These are phyloP conservation scores for Zoysia japonica DNA, from an alignment of 176 grass and related monocot genomes.

Conservation along the genomic window DNA sequence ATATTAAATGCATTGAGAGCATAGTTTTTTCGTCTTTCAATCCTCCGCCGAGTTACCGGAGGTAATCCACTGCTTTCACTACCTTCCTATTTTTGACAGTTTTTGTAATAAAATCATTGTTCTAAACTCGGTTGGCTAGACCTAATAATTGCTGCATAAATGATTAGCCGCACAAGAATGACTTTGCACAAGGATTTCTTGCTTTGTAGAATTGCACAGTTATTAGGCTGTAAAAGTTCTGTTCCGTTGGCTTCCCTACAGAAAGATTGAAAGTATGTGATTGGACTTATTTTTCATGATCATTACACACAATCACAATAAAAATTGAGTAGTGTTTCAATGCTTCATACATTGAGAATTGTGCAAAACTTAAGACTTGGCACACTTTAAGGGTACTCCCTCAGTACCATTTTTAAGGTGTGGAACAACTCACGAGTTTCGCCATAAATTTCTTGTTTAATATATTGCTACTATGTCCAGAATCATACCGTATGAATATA, in stretches of 20 bases:
- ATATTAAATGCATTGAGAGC: slow-evolving; percentile 81
- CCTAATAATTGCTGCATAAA: not conserved
- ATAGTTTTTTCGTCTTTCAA: slow-evolving; percentile 94
- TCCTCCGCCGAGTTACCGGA: slow-evolving; percentile 92
- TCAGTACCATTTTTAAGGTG: too few relatives aligned
- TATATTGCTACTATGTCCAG: too few relatives aligned
- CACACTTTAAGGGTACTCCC: too few relatives aligned
- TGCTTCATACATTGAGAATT: too few relatives aligned
- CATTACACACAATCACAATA: not conserved
- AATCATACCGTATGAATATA: too few relatives aligned
- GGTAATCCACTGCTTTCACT: slow-evolving; percentile 41
- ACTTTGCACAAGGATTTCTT: not conserved
- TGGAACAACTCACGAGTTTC: too few relatives aligned
- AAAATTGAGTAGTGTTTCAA: too few relatives aligned
- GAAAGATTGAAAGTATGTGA: not conserved
- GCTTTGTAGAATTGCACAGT: not conserved
- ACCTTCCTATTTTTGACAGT: not conserved
- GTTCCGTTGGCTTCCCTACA: not conserved
- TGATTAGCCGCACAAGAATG: not conserved
- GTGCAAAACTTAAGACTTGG: too few relatives aligned
- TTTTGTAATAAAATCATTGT: not conserved
- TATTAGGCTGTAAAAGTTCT: slow-evolving; percentile 8
- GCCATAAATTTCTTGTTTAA: too few relatives aligned
- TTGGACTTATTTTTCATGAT: not conserved
- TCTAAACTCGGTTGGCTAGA: not conserved